phyloP scores from a whole-genome alignment of 2,329 filamentous ascomycete genomes.

The Chrysoporthe cubensis region DNA sequence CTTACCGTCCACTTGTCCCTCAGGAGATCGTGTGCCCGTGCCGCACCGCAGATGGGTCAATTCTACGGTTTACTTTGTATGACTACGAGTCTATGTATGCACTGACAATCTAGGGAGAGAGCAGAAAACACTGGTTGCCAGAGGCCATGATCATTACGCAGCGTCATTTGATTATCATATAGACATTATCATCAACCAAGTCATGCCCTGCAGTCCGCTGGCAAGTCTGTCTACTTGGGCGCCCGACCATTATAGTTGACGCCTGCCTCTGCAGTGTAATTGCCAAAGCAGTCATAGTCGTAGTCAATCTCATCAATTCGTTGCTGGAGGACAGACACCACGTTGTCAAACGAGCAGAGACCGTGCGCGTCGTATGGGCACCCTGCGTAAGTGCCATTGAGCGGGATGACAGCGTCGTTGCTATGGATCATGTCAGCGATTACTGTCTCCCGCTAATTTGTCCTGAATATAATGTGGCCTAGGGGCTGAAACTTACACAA shows the following conservation, averaged over 20 bases:
- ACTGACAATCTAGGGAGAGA: no score
- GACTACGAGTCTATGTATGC: no score
- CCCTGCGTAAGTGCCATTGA: constrained; percentile 36
- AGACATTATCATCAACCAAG: constrained; percentile 28
- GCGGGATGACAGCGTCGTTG: constrained; percentile 40
- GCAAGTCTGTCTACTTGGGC: constrained; percentile 27
- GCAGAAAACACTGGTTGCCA: no score
- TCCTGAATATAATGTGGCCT: not conserved
- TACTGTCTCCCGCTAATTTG: not conserved
- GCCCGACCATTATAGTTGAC: constrained; percentile 39
- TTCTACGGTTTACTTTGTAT: no score
- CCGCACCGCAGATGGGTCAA: no score
- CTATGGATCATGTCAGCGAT: constrained; percentile 25
- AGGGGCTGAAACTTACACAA: constrained; percentile 37
- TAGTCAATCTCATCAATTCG: constrained; percentile 39
- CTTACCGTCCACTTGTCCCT: no score
- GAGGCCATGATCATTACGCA: not conserved
- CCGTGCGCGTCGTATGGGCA: constrained; percentile 36
- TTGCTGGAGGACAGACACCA: constrained; percentile 36
- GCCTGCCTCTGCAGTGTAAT: constrained; percentile 35
- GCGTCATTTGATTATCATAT: constrained; percentile 14
- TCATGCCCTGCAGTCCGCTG: constrained; percentile 29
- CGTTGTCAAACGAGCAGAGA: constrained; percentile 39
- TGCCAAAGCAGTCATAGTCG: constrained; percentile 38
- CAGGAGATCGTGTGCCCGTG: no score